Evolutionary conservation across 352 stramenopile genomes (phyloP), one percentile per base, ranked within the genome.

Genomic region (Phytopythium delawarense): DNA sequence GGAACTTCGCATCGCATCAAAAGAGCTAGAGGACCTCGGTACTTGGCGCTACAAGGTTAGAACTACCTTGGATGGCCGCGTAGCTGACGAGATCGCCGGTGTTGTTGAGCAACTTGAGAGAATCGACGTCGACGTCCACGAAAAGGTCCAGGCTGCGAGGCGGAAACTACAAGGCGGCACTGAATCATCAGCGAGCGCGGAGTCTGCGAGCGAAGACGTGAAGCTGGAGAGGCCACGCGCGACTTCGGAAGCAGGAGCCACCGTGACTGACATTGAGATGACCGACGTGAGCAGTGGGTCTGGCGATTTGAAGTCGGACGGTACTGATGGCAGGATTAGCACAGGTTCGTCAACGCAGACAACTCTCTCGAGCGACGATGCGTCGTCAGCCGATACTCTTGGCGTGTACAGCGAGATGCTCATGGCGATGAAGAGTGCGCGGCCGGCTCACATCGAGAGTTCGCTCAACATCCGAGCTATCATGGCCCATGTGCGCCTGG

Each of bases 1-100:
- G 18, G 87, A 96, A 42, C 61, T 90, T 34, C 72, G 72, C n/a
- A 89, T 90, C 45, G 65, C 94, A 12, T 69, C 66, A 4, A 91
- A 87, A 59, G 87, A 96, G 59, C 60, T 95, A 16, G 79, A 83
- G 35, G 83, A 92, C 59, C 66, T 94, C 13, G 71, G 20, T 0
- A 21, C 51, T 4, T 96, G 87, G 87, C 81, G 89, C 64, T 63
- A 60, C 18, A 90, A 88, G 59, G 83, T 83, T 4, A 71, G 74
- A 16, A 65, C 79, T 44, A 67, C 78, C 35, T 69, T 96, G 2
- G 70, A 86, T 48, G 62, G 52, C 2, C 66, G 76, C 35, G 59
- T 81, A 9, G 57, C 70, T 20, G 40, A 72, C 18, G 70, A 77
- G 11, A 67, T 94, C 0, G 61, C 57, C 21, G 54, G 61, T 8